These are phyloP conservation scores for Xylariales sp. DNA, from an alignment of 2,329 filamentous ascomycete species.

Conservation along the genomic window DNA sequence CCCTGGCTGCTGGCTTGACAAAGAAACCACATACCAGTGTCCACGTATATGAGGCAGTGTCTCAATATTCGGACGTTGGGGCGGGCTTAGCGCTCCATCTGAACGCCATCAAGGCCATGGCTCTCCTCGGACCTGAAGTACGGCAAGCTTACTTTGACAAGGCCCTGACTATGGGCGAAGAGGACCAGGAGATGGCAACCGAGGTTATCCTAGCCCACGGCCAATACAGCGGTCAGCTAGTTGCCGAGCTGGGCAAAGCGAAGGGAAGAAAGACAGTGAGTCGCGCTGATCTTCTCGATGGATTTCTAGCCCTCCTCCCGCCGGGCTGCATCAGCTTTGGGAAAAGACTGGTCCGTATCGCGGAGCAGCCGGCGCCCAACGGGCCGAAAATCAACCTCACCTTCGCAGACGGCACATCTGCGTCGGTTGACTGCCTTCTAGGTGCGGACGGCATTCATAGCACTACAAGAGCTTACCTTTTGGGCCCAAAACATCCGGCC, in stretches of 20 bases:
- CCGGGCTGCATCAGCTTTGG: conserved; percentile 42
- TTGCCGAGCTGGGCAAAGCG: conserved; percentile 50
- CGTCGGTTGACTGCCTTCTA: conserved; percentile 49
- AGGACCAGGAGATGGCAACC: conserved; percentile 50
- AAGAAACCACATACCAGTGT: conserved; percentile 51
- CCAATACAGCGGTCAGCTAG: conserved; percentile 38
- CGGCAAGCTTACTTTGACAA: conserved; percentile 50
- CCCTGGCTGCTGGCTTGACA: conserved; percentile 52
- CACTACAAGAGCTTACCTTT: conserved; percentile 46
- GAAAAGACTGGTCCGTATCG: conserved; percentile 42
- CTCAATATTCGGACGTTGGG: conserved; percentile 51
- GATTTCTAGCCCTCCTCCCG: conserved; percentile 46
- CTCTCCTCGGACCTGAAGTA: conserved; percentile 51
- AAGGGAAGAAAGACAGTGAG: conserved; percentile 51
- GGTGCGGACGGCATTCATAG: conserved; percentile 54
- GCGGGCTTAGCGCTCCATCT: conserved; percentile 54
- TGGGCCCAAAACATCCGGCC: conserved; percentile 49
- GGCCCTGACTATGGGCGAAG: conserved; percentile 47
- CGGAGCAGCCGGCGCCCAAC: conserved; percentile 18
- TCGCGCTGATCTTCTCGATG: conserved; percentile 49
- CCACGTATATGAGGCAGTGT: conserved; percentile 53
- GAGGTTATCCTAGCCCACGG: conserved; percentile 50
- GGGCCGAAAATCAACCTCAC: conserved; percentile 37
- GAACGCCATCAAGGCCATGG: conserved; percentile 53
- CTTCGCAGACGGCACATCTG: conserved; percentile 46